These are phyloP conservation scores for Aquanectria penicillioides DNA, from an alignment of 2,329 filamentous ascomycete species.

Conservation along the genomic window DNA sequence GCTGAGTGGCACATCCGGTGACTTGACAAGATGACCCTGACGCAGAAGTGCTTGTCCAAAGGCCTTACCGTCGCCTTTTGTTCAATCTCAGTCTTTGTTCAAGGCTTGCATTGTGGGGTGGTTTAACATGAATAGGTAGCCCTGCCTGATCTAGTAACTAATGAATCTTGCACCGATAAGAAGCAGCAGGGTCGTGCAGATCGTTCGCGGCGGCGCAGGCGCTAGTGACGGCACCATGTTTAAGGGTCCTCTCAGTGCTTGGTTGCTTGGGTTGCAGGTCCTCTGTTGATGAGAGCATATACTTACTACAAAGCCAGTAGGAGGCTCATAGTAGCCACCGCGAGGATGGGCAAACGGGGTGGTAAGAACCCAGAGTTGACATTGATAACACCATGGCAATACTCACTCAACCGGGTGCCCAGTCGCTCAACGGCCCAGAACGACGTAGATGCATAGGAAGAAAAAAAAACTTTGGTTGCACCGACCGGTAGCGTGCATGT, in stretches of 20 bases:
- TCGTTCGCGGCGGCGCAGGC: constrained; percentile 9
- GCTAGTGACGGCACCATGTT: constrained; percentile 18
- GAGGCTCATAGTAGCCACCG: no score
- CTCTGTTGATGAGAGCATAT: constrained; percentile 1
- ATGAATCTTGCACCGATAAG: not conserved
- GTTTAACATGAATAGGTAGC: not conserved
- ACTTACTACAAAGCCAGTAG: no score
- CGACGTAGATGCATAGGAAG: not conserved
- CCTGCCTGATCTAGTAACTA: constrained; percentile 11
- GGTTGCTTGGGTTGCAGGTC: no score
- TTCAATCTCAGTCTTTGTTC: not conserved
- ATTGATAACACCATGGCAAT: constrained; percentile 3
- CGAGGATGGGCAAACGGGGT: no score
- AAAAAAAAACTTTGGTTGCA: not conserved
- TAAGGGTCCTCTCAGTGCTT: constrained; percentile 17
- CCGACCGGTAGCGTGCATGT: constrained; percentile 5
- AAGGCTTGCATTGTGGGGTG: not conserved
- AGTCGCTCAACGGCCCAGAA: not conserved
- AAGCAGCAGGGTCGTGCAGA: constrained; percentile 16
- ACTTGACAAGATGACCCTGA: no score
- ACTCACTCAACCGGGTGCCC: not conserved
- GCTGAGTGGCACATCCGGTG: no score
- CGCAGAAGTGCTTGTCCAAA: no score
- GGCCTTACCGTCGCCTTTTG: no score
- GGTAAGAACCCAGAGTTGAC: no score